Base-by-base conservation (phyloP, 2,329 filamentous ascomycete species). In the Aspergillus unguis region DNA sequence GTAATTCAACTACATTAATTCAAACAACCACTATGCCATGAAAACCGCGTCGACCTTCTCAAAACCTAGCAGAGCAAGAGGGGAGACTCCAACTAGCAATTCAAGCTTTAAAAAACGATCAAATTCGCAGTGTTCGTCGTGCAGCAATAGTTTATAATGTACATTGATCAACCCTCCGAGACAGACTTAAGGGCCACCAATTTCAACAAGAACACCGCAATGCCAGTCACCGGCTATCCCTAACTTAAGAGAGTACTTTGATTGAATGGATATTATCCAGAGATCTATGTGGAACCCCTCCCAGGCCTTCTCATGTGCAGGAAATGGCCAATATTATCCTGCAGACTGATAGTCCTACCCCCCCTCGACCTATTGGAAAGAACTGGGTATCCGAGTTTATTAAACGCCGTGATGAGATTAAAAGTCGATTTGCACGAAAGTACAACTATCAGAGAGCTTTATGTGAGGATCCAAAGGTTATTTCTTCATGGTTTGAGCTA, bases 11-110 rank as follows among this genome's bases (percentile, higher is more conserved):
- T n/a, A 38, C 17, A 8, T 9, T 10, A 54, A 53, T 31, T 44
- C 44, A 47, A 43, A 10, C 33, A 47, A 31, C 28, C 25, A 43
- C 37, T 11, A 48, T 52, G 50, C 50, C 50, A 27, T 43, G 36
- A 43, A 43, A 28, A 48, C 10, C 7, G 29, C 11, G 29, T 29
- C 37, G 46, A 38, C 11, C 10, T 35, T 41, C 11, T 25, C n/a
- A 36, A 44, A 42, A 35, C 8, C 40, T 23, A 11, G 10, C 27
- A 28, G 40, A 48, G 27, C 17, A 41, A 38, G 45, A 53, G 33
- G 27, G 40, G 5, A 49, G 28, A 11, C 42, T 53, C 8, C n/a
- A 36, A 35, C 8, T 44, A 27, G 45, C 33, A 8, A 40, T 53
- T 10, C 25, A 29, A 11, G 32, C 32, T 40, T 2, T 48, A 5